Conservation (phyloP, 495 filamentous ascomycete species). For the Recurvomyces mirabilis region DNA sequence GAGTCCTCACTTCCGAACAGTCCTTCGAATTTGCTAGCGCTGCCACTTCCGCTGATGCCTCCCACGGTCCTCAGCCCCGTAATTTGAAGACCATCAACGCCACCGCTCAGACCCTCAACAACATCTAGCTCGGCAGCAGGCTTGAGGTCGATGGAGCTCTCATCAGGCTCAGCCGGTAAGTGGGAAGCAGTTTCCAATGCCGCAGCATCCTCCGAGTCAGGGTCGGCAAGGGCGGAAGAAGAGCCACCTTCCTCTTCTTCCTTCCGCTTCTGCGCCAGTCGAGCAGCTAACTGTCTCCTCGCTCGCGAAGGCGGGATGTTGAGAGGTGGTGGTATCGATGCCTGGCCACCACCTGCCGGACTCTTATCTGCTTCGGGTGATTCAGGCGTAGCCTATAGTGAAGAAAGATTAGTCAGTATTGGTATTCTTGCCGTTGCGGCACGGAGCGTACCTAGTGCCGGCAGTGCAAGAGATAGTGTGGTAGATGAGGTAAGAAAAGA, state of each 20-base stretch:
- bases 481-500: background rate
- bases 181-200: conserved; percentile 7
- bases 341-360: conserved; percentile 5
- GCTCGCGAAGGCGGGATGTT: conserved; percentile 80
- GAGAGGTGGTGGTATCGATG: conserved; percentile 50
- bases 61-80: conserved; percentile 14
- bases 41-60: background rate
- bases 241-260: conserved; percentile 4
- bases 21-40: conserved; percentile 11
- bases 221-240: too few relatives aligned
- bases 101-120: too few relatives aligned
- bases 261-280: conserved; percentile 62
- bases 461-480: background rate
- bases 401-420: conserved; percentile 11
- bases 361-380: background rate
- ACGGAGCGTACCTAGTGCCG: conserved; percentile 7
- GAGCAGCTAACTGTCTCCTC: conserved; percentile 69
- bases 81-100: conserved; percentile 6
- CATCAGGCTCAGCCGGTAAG: background rate
- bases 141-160: conserved; percentile 3
- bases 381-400: background rate
- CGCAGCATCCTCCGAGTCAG: conserved; percentile 14
- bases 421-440: background rate
- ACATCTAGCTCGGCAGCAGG: background rate
- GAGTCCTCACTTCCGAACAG: conserved; percentile 11